Percentiles rank a stretch among this genome's conserved stretches.
Evolutionary conservation across 768 basidiomycete genomes (phyloP).

Genomic region (Bullera alba): DNA sequence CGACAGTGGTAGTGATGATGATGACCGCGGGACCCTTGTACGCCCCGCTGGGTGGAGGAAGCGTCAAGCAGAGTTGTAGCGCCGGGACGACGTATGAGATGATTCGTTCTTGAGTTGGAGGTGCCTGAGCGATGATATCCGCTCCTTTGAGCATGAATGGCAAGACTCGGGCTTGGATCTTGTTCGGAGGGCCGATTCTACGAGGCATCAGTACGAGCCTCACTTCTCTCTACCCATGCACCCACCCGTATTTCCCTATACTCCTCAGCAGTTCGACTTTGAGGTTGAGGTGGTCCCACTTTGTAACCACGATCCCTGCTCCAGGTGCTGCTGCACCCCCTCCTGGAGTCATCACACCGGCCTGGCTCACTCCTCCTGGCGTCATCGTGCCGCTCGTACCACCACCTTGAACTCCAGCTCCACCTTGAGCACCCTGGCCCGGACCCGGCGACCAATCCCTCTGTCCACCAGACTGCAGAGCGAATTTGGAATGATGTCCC

Average conservation of each 20-base stretch:
- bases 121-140: slow-evolving; percentile 97
- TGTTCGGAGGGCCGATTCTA: slow-evolving; percentile 94
- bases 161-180: slow-evolving; percentile 93
- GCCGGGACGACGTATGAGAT: slow-evolving; percentile 64
- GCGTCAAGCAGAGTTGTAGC: slow-evolving; percentile 53
- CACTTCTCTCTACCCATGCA: slow-evolving; percentile 6
- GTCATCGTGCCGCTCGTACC: too few species aligned
- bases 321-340: slow-evolving; percentile 25
- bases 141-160: slow-evolving; percentile 84
- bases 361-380: too few species aligned
- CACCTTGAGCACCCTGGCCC: too few species aligned
- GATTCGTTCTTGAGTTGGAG: slow-evolving; percentile 95
- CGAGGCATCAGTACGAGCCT: not conserved
- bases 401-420: too few species aligned
- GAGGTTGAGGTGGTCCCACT: slow-evolving; percentile 89
- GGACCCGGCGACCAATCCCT: slow-evolving; percentile 3
- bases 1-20: slow-evolving; percentile 95
- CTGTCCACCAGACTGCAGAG: not conserved
- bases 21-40: slow-evolving; percentile 76
- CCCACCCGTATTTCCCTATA: slow-evolving; percentile 87
- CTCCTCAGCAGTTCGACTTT: slow-evolving; percentile 81
- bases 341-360: not conserved
- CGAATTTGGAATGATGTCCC: not conserved
- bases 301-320: slow-evolving; percentile 61
- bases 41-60: slow-evolving; percentile 48